phyloP scores from a whole-genome alignment of 345 rosid genomes.

The Eucalyptus urophylla region DNA sequence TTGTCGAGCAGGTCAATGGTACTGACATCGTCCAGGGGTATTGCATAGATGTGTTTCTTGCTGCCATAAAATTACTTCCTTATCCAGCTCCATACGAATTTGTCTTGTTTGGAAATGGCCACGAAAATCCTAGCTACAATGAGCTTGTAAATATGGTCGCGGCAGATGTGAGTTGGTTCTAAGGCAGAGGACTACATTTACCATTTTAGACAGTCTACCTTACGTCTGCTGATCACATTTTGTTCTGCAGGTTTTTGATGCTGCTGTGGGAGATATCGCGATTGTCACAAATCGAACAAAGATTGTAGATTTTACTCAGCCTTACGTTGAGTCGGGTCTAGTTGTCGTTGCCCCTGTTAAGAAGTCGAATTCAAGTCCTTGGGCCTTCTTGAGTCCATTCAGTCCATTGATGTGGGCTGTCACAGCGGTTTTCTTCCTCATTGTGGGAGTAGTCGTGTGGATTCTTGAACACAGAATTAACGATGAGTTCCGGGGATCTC shows the following conservation, averaged over 20 bases:
- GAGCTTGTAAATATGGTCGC: constrained; percentile 52
- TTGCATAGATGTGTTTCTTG: constrained; percentile 62
- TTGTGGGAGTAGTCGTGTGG: constrained; percentile 78
- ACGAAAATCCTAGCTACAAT: constrained; percentile 50
- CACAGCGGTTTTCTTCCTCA: constrained; percentile 56
- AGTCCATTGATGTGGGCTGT: constrained; percentile 79
- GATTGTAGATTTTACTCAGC: constrained; percentile 80
- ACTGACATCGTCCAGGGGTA: constrained; percentile 54
- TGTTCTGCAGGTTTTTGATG: constrained; percentile 64
- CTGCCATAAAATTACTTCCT: constrained; percentile 59
- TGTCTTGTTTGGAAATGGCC: constrained; percentile 73
- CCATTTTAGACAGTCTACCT: not conserved
- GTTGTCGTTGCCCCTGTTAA: constrained; percentile 83
- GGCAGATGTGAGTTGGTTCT: constrained; percentile 41
- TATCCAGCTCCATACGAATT: constrained; percentile 75
- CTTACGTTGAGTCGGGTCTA: constrained; percentile 78
- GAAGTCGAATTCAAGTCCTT: constrained; percentile 48
- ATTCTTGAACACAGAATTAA: constrained; percentile 85
- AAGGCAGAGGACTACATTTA: not conserved
- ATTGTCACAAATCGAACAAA: constrained; percentile 62
- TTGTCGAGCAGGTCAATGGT: constrained; percentile 37
- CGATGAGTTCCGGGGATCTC: constrained; percentile 85
- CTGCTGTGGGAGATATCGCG: constrained; percentile 71
- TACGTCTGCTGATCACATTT: not conserved
- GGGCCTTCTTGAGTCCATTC: constrained; percentile 81